Evolutionary conservation across 257 asterid genomes (phyloP), one percentile per base, ranked within the genome.

Genomic region (Osmanthus fragrans): DNA sequence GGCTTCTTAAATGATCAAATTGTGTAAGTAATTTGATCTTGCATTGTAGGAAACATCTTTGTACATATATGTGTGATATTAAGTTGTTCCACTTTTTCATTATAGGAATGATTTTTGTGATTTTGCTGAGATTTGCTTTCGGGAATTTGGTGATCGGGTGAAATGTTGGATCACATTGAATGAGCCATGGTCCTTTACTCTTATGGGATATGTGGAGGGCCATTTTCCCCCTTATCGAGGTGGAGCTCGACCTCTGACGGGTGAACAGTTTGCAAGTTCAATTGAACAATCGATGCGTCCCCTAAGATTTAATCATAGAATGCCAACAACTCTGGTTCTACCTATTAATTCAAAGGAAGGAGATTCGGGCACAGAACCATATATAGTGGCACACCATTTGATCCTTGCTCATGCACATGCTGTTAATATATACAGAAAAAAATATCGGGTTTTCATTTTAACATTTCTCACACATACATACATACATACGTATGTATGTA

Each of bases 331-430:
- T 40, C 11, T 13, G 16, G 2, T 11, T 40, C 47, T 40, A 40
- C 13, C 47, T 40, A 2, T 40, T 40, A 2, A 0, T 40, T 2
- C 13, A 40, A 64, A 8, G 3, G 33, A 58, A 49, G 76, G 83
- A 42, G 74, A 89, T 79, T 82, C 88, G 0, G 85, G 82, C 37
- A 82, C 73, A 36, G 93, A 89, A 49, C 87, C 87, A 1, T 89
- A 89, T n/a, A 76, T 85, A 1, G 93, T 85, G 1, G 87, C 91
- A 29, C 86, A 85, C 47, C 76, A 89, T 72, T 64, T 85, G 71
- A 83, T 85, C 15, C 90, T 87, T 27, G 90, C 88, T 60, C 93
- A 89, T 67, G 70, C 89, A 1, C 83, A 80, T 19, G 86, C 85
- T 2, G 88, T 85, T 21, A 83, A 85, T 13, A 63, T 84, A 9